These are phyloP conservation scores for Balansia obtecta DNA, from an alignment of 2,329 filamentous ascomycete genomes.

Conservation along the genomic window DNA sequence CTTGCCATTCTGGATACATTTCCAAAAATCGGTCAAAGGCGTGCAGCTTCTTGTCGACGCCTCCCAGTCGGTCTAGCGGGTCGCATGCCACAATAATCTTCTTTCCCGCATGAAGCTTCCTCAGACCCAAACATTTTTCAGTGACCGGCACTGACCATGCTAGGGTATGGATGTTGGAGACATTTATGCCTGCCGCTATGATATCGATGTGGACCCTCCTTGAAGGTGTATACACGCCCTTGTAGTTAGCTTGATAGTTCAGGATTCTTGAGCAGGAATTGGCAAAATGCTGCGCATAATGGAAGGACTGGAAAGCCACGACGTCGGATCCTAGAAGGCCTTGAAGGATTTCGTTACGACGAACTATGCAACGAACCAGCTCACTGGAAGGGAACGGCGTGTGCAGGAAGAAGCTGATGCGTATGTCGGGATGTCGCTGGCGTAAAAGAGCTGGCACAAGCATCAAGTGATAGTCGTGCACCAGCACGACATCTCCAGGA, in stretches of 20 bases:
- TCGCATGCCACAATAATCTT: constrained; percentile 91
- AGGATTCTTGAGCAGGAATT: constrained; percentile 85
- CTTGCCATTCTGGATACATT: constrained; percentile 77
- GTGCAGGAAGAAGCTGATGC: constrained; percentile 88
- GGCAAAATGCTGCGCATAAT: constrained; percentile 85
- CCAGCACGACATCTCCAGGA: constrained; percentile 78
- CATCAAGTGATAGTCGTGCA: constrained; percentile 90
- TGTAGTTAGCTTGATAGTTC: constrained; percentile 68
- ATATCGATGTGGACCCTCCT: constrained; percentile 3
- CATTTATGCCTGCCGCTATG: constrained; percentile 55
- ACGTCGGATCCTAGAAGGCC: constrained; percentile 83
- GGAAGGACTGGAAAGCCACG: constrained; percentile 88
- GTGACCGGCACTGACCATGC: constrained; percentile 62
- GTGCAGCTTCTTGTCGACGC: constrained; percentile 85
- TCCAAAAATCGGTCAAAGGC: constrained; percentile 87
- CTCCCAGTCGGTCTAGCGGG: constrained; percentile 79
- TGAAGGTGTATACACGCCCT: constrained; percentile 73
- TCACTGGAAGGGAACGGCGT: constrained; percentile 92
- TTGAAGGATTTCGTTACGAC: constrained; percentile 78
- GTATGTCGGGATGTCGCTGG: constrained; percentile 73
- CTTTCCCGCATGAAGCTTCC: constrained; percentile 66
- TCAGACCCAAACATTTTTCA: constrained; percentile 59
- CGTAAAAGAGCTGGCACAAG: constrained; percentile 78
- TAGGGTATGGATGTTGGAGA: constrained; percentile 56
- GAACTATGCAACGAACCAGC: constrained; percentile 75